These are phyloP conservation scores for Umbelopsis sp. DNA, from an alignment of 371 early-diverging fungal species.

Conservation along the genomic window DNA sequence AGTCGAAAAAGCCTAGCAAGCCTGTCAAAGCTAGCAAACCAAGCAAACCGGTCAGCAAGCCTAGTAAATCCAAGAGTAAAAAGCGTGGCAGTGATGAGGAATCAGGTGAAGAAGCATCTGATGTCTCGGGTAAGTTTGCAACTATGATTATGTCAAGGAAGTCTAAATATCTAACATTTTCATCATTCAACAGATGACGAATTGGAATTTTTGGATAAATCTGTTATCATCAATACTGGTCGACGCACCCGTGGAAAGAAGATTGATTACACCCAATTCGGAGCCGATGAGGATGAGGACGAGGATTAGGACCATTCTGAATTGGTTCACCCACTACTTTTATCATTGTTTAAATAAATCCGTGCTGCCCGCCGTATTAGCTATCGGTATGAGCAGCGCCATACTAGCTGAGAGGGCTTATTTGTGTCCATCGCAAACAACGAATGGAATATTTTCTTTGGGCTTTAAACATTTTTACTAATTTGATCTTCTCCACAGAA, in stretches of 20 bases:
- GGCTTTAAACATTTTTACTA: no score
- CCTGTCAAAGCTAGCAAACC: background rate
- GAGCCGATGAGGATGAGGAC: slow-evolving; percentile 64
- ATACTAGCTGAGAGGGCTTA: no score
- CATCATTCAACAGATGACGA: slow-evolving; percentile 50
- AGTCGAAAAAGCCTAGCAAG: slow-evolving; percentile 16
- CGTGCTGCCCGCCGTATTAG: background rate
- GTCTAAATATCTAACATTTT: background rate
- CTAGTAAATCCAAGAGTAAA: slow-evolving; percentile 5
- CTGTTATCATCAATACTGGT: slow-evolving; percentile 63
- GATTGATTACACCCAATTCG: slow-evolving; percentile 72
- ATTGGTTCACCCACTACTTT: background rate
- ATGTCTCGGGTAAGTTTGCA: slow-evolving; percentile 31
- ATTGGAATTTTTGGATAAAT: slow-evolving; percentile 62
- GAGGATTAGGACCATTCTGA: slow-evolving; percentile 34
- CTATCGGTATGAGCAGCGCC: no score
- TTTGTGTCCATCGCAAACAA: no score
- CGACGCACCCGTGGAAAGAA: slow-evolving; percentile 74
- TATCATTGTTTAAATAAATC: background rate
- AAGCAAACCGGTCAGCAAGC: background rate
- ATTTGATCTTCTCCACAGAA: background rate
- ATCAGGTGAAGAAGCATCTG: slow-evolving; percentile 37
- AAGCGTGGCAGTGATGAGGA: slow-evolving; percentile 32
- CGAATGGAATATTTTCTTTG: no score
- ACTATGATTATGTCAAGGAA: background rate